These are phyloP conservation scores for Rhynchospora tenuis DNA, from an alignment of 176 grass and related monocot species.

Conservation along the genomic window DNA sequence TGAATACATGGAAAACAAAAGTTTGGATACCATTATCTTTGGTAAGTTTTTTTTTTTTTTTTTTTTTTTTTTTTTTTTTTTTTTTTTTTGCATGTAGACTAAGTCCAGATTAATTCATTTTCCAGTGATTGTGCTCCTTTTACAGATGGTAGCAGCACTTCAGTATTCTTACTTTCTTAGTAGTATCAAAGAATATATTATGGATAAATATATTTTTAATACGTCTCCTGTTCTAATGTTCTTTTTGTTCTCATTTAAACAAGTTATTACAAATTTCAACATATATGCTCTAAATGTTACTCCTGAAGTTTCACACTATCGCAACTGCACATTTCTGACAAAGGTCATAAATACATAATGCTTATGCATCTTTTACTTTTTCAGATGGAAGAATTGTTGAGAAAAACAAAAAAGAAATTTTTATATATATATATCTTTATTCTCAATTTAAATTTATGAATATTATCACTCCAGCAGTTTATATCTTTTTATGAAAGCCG, in stretches of 20 bases:
- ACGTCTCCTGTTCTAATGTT: neutral
- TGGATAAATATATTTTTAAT: neutral
- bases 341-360: neutral
- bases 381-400: neutral
- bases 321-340: neutral
- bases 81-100: neutral
- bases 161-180: neutral
- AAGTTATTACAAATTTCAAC: neutral
- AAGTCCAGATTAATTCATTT: neutral
- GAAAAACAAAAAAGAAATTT: neutral
- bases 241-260: neutral
- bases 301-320: neutral
- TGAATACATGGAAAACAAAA: constrained; percentile 87
- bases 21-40: constrained; percentile 69
- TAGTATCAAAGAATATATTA: neutral
- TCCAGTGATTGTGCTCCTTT: neutral
- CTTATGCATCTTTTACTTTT: neutral
- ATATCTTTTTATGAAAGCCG: no score
- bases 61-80: no score
- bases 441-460: neutral
- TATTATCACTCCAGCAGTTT: no score
- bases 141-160: neutral
- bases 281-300: no score
- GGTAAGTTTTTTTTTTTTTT: constrained; percentile 25
- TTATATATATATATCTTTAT: neutral